Evolutionary conservation across 2,329 filamentous ascomycete genomes (phyloP), one percentile per base, ranked within the genome.

Genomic region (Cytospora leucostoma): DNA sequence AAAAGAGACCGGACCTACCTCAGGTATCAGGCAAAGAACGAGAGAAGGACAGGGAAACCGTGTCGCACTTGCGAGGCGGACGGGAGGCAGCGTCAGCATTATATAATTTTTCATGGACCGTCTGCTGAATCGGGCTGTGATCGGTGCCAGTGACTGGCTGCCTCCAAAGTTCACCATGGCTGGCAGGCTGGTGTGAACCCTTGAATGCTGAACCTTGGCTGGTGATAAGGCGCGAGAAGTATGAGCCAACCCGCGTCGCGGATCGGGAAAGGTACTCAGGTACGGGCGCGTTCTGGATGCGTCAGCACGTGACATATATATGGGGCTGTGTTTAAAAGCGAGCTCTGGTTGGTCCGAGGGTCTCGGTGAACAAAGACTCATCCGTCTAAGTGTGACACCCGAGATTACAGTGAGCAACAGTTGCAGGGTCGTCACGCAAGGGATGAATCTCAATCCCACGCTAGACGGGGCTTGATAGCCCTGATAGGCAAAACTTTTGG

Each of bases 141-240:
- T 65, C 64, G 55, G 53, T 56, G 60, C 59, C 27, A 49, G 27
- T 51, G 63, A 19, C 55, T 53, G 63, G 58, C 33, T 50, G 59
- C 51, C 59, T 62, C 38, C 59, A 59, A 56, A 57, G 64, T 64
- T 50, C 55, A 56, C 58, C 61, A 53, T 57, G 64, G 52, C 49
- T 61, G 57, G 64, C 27, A 27, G 27, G 27, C 27, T 27, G 27
- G 27, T 27, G 27, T 27, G 27, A 27, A 27, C 27, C 27, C 27
- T 27, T 27, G 27, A 4, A 3, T 27, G 27, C 27, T 27, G 49
- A 59, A 56, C 58, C 61, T 56, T 57, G 64, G 52, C 49, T 61
- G 61, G 64, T 49, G 61, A 64, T 32, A 27, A 63, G 49, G 58
- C 59, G 60, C 64, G 64, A 60, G 49, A 61, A 44, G 62, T 63